Percentiles rank a stretch among this genome's conserved stretches.
Evolutionary conservation across 257 asterid species (phyloP).

Genomic region (Nicotiana tomentosiformis): DNA sequence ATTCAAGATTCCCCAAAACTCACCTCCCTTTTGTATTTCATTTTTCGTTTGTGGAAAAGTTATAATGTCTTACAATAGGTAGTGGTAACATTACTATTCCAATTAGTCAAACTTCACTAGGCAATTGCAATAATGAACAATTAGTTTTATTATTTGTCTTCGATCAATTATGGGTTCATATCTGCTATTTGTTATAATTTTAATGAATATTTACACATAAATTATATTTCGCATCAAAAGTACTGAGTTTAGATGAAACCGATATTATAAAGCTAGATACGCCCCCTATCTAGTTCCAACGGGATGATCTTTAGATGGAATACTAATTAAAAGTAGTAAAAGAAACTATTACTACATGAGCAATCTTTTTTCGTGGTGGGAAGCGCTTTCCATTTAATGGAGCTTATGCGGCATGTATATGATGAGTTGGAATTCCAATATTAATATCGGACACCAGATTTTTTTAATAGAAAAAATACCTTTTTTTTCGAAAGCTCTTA

Average conservation of each 20-base stretch:
- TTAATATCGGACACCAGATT: too few relatives aligned
- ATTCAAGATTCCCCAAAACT: not conserved
- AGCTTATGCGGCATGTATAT: too few relatives aligned
- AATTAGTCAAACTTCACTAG: not conserved
- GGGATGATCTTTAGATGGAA: not conserved
- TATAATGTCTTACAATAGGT: not conserved
- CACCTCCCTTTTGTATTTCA: not conserved
- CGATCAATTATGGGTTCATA: too few relatives aligned
- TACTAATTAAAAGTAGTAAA: not conserved
- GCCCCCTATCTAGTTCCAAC: not conserved
- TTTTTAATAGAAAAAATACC: too few relatives aligned
- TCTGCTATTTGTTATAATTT: too few relatives aligned
- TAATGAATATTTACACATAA: too few relatives aligned
- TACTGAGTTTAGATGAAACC: too few relatives aligned
- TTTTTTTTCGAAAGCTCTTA: not conserved
- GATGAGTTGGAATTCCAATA: too few relatives aligned
- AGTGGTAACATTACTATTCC: conserved; percentile 4
- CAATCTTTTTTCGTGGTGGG: not conserved
- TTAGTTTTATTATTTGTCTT: not conserved
- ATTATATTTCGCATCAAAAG: too few relatives aligned
- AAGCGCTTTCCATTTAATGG: too few relatives aligned
- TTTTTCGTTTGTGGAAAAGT: not conserved
- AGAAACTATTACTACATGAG: not conserved
- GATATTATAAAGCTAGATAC: too few relatives aligned
- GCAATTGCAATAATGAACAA: not conserved